phyloP scores from a whole-genome alignment of 2,329 filamentous ascomycete genomes.

The Fusarium sterilihyphosum region DNA sequence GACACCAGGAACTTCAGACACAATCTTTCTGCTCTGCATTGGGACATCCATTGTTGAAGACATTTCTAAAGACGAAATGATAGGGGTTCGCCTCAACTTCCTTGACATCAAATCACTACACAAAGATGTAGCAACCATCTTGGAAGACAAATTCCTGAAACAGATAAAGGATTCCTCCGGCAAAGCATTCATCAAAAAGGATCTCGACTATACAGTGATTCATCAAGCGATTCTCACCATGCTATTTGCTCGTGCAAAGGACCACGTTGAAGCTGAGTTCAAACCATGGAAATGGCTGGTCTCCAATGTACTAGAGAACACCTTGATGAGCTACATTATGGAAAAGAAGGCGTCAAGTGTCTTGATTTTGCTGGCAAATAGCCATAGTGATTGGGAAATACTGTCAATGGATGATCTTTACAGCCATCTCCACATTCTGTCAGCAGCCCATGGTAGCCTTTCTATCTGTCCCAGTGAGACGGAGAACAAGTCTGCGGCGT shows the following conservation, averaged over 20 bases:
- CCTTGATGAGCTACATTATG: not conserved
- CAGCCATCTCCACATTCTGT: not conserved
- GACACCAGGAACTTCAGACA: not conserved
- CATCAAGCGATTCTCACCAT: not conserved
- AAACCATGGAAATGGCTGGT: not conserved
- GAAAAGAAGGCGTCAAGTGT: not conserved
- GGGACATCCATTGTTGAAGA: not conserved
- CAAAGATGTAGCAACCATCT: not conserved
- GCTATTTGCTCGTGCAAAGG: not conserved
- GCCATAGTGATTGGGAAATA: not conserved
- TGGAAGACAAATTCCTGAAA: not conserved
- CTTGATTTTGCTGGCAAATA: not conserved
- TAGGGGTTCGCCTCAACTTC: not conserved
- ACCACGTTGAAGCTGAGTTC: not conserved
- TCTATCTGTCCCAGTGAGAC: not conserved
- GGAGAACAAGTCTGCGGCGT: not conserved
- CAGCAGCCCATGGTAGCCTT: not conserved
- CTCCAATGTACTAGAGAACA: too few relatives aligned
- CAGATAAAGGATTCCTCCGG: not conserved
- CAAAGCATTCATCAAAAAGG: not conserved
- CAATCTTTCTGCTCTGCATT: not conserved
- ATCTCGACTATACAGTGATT: not conserved
- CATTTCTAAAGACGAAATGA: not conserved
- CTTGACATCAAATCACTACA: not conserved
- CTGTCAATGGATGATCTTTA: not conserved